Evolutionary conservation across 164 flowering plant species (phyloP), one percentile per base, ranked within the genome.

Genomic region (Dillenia turbinata): DNA sequence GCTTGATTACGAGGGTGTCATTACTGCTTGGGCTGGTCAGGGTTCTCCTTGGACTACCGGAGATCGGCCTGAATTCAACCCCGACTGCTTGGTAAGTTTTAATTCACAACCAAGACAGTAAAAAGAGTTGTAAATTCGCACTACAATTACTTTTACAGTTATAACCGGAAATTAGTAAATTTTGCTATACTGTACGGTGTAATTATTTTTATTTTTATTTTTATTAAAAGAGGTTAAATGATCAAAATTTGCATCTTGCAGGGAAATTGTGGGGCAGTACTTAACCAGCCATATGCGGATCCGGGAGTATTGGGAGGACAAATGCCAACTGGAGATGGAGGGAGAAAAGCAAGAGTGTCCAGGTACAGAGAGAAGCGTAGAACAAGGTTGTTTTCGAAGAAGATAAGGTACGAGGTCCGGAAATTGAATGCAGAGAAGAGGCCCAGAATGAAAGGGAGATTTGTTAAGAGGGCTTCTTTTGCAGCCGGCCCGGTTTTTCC

Each of bases 371-470:
- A 91, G 70, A 91, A 91, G 73, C 69, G 97, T 24, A 58, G 97
- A 44, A 91, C 90, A 5, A 74, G 97, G 56, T 66, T 92, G 69
- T 92, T 92, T 75, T 84, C 94, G 1, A 92, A 92, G 89, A 92
- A 92, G 78, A 92, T 92, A 66, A 68, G 97, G 67, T 92, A 92
- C 73, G 97, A 92, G 72, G 97, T 92, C 16, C 66, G 97, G 60
- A 92, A 89, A 52, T 54, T 92, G 72, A 92, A 92, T 57, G 97
- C 96, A 0, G 97, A 91, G 83, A 89, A 92, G 80, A 85, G 97
- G 76, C 97, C 96, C 0, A 61, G 96, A 63, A 87, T 89, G 92
- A 92, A 92, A 69, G 97, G 96, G 10, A 75, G 96, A 54, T 91
- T 91, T 49, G 93, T 91, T 9, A 91, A 89, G 82, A 81, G 97